Evolutionary conservation across 768 basidiomycete genomes (phyloP).

Genomic region (Trametes maxima): DNA sequence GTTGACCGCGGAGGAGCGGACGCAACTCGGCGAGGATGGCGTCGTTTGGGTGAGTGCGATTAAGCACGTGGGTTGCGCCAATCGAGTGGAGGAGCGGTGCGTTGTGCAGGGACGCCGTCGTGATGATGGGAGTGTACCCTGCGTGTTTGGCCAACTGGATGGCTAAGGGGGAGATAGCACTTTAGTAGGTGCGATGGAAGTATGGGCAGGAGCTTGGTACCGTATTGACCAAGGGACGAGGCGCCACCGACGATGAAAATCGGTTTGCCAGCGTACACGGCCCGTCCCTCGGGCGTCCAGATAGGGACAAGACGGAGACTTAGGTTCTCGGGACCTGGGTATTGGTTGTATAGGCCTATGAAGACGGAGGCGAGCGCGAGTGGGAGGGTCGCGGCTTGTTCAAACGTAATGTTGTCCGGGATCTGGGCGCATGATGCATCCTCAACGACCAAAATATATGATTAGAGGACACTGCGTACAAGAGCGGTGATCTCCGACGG

Average conservation of each 20-base stretch:
- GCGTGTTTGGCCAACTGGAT: constrained; percentile 29
- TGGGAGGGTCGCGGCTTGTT: constrained; percentile 35
- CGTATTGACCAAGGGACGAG: constrained; percentile 27
- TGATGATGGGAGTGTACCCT: constrained; percentile 29
- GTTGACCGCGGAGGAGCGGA: not conserved
- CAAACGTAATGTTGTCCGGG: constrained; percentile 32
- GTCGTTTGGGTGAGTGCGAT: constrained; percentile 17
- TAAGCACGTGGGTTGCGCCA: constrained; percentile 31
- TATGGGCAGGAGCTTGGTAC: too few species aligned
- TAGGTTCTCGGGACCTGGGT: not conserved
- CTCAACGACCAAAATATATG: too few species aligned
- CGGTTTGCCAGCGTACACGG: constrained; percentile 21
- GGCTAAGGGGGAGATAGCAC: not conserved
- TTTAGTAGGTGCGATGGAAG: too few species aligned
- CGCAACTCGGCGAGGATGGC: constrained; percentile 10
- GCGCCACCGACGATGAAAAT: constrained; percentile 27
- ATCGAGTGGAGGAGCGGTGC: constrained; percentile 23
- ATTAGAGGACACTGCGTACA: not conserved
- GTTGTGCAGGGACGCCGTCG: constrained; percentile 30
- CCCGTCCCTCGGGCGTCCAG: constrained; percentile 16
- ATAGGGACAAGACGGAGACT: constrained; percentile 8
- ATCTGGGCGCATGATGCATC: constrained; percentile 18
- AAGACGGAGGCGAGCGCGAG: constrained; percentile 22
- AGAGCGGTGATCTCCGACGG: constrained; percentile 29
- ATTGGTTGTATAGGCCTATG: not conserved